These are phyloP conservation scores for Dipodascopsis tothii DNA, from an alignment of 805 yeast genomes.

Conservation along the genomic window DNA sequence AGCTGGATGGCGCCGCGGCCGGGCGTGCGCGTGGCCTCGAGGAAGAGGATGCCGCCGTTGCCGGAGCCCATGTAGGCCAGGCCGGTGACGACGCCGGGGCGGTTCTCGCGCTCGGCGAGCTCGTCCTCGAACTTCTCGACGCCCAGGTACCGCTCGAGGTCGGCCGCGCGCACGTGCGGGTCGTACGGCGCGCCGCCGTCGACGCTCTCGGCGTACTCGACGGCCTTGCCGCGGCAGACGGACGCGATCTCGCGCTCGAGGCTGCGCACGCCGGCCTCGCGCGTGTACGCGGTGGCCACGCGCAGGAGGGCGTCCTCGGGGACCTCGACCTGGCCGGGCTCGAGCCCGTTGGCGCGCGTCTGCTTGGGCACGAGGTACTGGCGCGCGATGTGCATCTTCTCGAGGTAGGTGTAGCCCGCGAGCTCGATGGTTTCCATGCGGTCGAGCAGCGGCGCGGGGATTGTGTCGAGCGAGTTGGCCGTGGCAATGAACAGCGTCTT, in stretches of 20 bases:
- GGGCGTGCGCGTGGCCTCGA: constrained; percentile 69
- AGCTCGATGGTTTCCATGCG: constrained; percentile 76
- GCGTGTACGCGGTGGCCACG: constrained; percentile 61
- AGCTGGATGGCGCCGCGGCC: constrained; percentile 43
- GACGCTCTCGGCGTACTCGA: constrained; percentile 45
- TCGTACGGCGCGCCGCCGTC: constrained; percentile 32
- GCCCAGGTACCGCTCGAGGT: constrained; percentile 64
- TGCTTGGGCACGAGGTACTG: constrained; percentile 71
- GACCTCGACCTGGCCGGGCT: constrained; percentile 39
- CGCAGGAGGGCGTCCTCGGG: constrained; percentile 50
- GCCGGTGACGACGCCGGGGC: constrained; percentile 79
- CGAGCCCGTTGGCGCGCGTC: constrained; percentile 57
- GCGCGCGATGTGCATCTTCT: constrained; percentile 64
- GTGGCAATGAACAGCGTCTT: constrained; percentile 79
- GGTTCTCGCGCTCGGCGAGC: constrained; percentile 39
- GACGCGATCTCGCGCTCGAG: constrained; percentile 69
- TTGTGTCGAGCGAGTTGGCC: constrained; percentile 64
- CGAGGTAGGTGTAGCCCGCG: constrained; percentile 71
- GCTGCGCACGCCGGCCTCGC: constrained; percentile 81
- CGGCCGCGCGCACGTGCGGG: constrained; percentile 42
- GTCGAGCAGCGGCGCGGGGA: constrained; percentile 72
- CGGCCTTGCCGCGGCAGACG: constrained; percentile 75
- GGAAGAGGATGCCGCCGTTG: constrained; percentile 69
- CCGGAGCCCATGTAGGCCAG: constrained; percentile 83
- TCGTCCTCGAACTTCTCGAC: constrained; percentile 45